phyloP scores from a whole-genome alignment of 441 rosid genomes.

The Sinapis alba region DNA sequence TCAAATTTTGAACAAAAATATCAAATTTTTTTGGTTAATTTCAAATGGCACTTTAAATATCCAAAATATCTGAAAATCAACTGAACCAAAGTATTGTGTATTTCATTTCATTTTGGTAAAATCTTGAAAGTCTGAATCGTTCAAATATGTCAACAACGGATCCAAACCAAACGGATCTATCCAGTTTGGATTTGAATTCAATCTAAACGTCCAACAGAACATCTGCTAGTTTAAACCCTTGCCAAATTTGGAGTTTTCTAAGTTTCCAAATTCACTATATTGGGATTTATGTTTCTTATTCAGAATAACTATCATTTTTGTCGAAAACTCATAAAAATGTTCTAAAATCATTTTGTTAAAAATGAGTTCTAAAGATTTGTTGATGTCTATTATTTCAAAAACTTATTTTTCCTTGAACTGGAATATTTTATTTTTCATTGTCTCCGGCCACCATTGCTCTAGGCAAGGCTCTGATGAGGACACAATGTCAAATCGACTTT shows the following conservation, averaged over 20 bases:
- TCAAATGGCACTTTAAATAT: neutral
- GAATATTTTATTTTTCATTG: neutral
- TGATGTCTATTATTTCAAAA: neutral
- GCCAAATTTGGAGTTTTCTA: neutral
- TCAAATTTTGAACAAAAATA: neutral
- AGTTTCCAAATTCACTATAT: no score
- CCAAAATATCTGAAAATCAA: neutral
- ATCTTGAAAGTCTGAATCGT: neutral
- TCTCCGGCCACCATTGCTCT: neutral
- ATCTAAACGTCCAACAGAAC: no score
- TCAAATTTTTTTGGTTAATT: neutral
- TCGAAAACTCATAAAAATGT: neutral
- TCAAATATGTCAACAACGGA: no score
- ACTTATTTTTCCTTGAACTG: neutral
- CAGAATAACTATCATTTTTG: no score
- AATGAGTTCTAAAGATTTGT: neutral
- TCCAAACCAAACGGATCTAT: no score
- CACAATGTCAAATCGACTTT: conserved; percentile 33
- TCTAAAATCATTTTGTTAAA: neutral
- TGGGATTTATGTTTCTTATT: neutral
- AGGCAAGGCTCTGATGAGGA: neutral
- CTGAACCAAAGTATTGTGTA: neutral
- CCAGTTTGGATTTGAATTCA: no score
- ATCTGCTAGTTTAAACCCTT: neutral
- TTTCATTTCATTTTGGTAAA: neutral